phyloP scores from a whole-genome alignment of 2,329 filamentous ascomycete species.

The Amauroascus niger region DNA sequence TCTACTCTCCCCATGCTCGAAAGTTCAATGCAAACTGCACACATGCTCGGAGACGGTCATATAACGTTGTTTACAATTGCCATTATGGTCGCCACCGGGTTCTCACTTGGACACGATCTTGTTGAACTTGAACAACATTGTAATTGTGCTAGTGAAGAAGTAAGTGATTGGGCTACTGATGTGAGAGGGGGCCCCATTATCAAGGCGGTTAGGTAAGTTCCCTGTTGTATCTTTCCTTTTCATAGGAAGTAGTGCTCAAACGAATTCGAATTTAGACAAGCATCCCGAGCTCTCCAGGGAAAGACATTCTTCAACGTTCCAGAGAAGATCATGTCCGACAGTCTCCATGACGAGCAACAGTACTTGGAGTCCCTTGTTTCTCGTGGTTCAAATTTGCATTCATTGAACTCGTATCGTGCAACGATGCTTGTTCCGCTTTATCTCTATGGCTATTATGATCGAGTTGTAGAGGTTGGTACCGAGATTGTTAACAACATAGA shows the following conservation, averaged over 20 bases:
- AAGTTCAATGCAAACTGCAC: slow-evolving; percentile 46
- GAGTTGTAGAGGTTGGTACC: slow-evolving; percentile 36
- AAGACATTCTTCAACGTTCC: slow-evolving; percentile 46
- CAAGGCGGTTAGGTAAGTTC: slow-evolving; percentile 38
- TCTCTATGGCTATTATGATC: slow-evolving; percentile 38
- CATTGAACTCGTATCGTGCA: slow-evolving; percentile 47
- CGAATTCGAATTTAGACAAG: slow-evolving; percentile 36
- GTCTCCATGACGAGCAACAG: slow-evolving; percentile 42
- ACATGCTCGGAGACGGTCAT: slow-evolving; percentile 50
- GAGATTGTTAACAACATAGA: slow-evolving; percentile 34
- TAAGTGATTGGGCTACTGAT: slow-evolving; percentile 48
- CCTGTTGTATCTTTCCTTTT: background rate
- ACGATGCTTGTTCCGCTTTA: slow-evolving; percentile 41
- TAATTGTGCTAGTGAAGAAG: slow-evolving; percentile 47
- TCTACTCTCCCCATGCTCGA: slow-evolving; percentile 46
- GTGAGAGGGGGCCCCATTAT: slow-evolving; percentile 50
- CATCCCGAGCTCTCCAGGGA: slow-evolving; percentile 50
- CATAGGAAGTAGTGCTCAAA: background rate
- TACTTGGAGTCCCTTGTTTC: slow-evolving; percentile 42
- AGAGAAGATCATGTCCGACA: slow-evolving; percentile 45
- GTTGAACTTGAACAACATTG: slow-evolving; percentile 50
- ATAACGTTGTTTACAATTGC: slow-evolving; percentile 50
- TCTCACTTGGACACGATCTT: slow-evolving; percentile 50
- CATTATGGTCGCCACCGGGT: slow-evolving; percentile 47
- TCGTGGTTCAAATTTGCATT: slow-evolving; percentile 36